phyloP scores from a whole-genome alignment of 345 rosid species.

The Chamaenerion angustifolium region DNA sequence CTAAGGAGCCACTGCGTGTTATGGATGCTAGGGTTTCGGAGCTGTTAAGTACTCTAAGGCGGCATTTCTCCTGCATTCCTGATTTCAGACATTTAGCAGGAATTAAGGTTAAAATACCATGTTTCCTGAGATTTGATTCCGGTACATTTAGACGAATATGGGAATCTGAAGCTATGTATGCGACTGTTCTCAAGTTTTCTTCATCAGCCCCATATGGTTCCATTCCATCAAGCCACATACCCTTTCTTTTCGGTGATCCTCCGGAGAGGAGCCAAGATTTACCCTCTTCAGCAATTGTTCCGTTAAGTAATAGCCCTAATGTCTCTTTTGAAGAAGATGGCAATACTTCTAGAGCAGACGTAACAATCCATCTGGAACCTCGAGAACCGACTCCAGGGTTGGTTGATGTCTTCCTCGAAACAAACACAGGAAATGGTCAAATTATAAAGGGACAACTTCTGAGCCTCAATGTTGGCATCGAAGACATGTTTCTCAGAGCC shows the following conservation, averaged over 20 bases:
- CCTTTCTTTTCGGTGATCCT: constrained; percentile 80
- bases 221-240: constrained; percentile 61
- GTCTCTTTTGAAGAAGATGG: constrained; percentile 35
- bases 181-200: constrained; percentile 79
- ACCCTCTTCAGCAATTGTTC: constrained; percentile 31
- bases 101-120: constrained; percentile 55
- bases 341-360: constrained; percentile 38
- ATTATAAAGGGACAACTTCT: constrained; percentile 65
- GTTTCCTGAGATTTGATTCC: constrained; percentile 69
- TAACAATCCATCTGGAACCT: constrained; percentile 60
- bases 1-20: constrained; percentile 53
- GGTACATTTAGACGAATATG: constrained; percentile 44
- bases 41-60: constrained; percentile 50
- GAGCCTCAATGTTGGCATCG: constrained; percentile 64
- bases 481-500: constrained; percentile 88
- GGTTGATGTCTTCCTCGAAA: constrained; percentile 74
- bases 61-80: constrained; percentile 74
- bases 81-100: constrained; percentile 72
- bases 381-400: constrained; percentile 87
- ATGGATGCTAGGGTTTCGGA: constrained; percentile 79
- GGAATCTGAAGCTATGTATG: constrained; percentile 53
- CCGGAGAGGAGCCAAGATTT: constrained; percentile 12
- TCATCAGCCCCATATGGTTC: constrained; percentile 79
- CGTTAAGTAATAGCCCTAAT: constrained; percentile 27
- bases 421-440: constrained; percentile 74